phyloP scores from a whole-genome alignment of 352 stramenopile species.

The Phytophthora europaea region DNA sequence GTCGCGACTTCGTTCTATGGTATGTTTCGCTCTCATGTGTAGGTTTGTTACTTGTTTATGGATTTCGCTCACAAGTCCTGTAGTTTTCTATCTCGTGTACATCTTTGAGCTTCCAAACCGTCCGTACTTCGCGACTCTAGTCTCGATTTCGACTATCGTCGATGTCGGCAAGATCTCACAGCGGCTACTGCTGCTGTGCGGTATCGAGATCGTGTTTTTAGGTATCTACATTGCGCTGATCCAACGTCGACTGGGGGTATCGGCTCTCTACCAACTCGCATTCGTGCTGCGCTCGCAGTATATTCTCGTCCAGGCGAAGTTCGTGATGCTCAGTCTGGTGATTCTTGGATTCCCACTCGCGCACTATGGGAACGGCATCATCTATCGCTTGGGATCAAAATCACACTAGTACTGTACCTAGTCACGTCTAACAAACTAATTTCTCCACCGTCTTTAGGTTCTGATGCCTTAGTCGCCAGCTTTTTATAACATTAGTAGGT shows the following conservation, averaged over 20 bases:
- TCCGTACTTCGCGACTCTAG: conserved; percentile 12
- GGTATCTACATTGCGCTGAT: conserved; percentile 16
- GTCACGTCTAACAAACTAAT: neutral
- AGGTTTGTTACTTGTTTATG: neutral
- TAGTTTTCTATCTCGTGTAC: conserved; percentile 14
- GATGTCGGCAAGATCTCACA: neutral
- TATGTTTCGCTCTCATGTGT: neutral
- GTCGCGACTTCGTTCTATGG: conserved; percentile 28
- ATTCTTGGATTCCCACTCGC: conserved; percentile 31
- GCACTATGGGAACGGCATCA: conserved; percentile 25
- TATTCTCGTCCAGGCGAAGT: conserved; percentile 24
- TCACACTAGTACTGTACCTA: neutral
- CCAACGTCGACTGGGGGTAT: neutral
- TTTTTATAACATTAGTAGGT: neutral
- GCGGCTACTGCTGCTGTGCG: conserved; percentile 7
- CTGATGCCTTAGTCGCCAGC: neutral
- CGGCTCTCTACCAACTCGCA: conserved; percentile 17
- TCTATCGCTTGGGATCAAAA: conserved; percentile 6
- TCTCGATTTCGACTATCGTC: conserved; percentile 2
- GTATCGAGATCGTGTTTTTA: conserved; percentile 13
- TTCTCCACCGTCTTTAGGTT: neutral
- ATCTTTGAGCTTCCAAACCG: conserved; percentile 24
- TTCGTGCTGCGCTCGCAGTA: conserved; percentile 28
- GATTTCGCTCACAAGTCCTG: neutral
- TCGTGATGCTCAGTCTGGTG: conserved; percentile 15